Evolutionary conservation across 805 yeast genomes (phyloP).

Genomic region (Saturnispora serradocipensis): DNA sequence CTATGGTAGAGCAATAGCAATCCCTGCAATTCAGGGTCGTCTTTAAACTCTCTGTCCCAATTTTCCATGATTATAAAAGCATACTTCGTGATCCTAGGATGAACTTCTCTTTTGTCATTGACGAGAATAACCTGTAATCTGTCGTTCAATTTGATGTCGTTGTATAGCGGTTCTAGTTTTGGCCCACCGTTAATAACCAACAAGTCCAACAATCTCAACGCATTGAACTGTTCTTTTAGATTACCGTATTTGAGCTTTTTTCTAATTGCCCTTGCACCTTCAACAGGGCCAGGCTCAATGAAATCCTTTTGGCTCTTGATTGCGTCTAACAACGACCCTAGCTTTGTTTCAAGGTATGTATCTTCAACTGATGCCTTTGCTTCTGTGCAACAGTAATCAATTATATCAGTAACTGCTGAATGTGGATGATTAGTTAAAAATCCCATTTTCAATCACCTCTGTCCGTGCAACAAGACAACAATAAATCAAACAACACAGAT

Average conservation of each 20-base stretch:
- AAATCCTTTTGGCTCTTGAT: slow-evolving; percentile 29
- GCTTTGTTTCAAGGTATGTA: slow-evolving; percentile 32
- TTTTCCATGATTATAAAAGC: slow-evolving; percentile 44
- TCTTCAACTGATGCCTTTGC: slow-evolving; percentile 33
- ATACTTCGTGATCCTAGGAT: slow-evolving; percentile 36
- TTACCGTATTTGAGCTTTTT: slow-evolving; percentile 85
- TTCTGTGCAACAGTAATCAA: slow-evolving; percentile 40
- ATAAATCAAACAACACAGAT: not conserved
- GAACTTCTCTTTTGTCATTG: slow-evolving; percentile 28
- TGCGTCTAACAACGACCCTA: slow-evolving; percentile 51
- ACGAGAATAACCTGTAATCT: slow-evolving; percentile 42
- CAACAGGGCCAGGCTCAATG: slow-evolving; percentile 40
- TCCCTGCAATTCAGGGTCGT: slow-evolving; percentile 38
- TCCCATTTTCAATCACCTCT: slow-evolving; percentile 32
- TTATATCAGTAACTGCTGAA: slow-evolving; percentile 59
- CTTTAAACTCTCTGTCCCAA: slow-evolving; percentile 58
- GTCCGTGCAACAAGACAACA: not conserved
- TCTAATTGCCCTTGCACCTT: slow-evolving; percentile 86
- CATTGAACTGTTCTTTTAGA: slow-evolving; percentile 51
- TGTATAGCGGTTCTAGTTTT: slow-evolving; percentile 40
- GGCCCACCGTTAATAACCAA: slow-evolving; percentile 47
- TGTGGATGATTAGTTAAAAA: slow-evolving; percentile 51
- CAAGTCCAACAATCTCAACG: slow-evolving; percentile 49
- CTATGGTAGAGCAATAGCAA: slow-evolving; percentile 37
- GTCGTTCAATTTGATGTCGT: slow-evolving; percentile 60